Conservation (phyloP, 805 yeast species). For the Pichia nanzhaoensis region DNA sequence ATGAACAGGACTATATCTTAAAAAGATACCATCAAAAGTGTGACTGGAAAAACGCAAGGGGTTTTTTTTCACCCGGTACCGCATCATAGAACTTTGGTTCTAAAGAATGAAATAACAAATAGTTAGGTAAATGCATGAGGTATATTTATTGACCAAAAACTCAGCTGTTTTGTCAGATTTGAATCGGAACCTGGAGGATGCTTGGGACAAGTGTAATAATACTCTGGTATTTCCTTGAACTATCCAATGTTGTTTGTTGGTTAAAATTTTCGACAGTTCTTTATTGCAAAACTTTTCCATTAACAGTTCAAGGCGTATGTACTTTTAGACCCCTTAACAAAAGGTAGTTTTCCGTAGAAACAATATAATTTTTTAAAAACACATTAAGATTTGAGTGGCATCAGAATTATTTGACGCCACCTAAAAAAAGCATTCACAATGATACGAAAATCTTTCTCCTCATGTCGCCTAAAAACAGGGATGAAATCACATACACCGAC, state of each 20-base stretch:
- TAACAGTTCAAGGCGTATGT: neutral
- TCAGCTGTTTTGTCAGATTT: conserved; percentile 5
- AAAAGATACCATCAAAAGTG: conserved; percentile 5
- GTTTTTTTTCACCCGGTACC: conserved; percentile 3
- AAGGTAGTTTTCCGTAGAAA: too few relatives aligned
- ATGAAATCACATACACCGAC: neutral
- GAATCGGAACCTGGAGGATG: conserved; percentile 2
- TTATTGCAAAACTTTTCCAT: conserved; percentile 3
- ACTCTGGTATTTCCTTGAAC: conserved; percentile 1
- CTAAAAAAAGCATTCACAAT: too few relatives aligned
- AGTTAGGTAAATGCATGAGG: conserved; percentile 4
- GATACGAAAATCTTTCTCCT: conserved; percentile 5
- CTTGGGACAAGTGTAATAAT: neutral
- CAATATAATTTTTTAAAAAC: too few relatives aligned
- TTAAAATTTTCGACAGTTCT: neutral
- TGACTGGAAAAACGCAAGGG: neutral
- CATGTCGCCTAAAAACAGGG: too few relatives aligned
- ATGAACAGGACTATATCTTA: conserved; percentile 4
- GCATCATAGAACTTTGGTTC: neutral
- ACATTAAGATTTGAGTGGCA: too few relatives aligned
- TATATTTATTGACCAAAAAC: conserved; percentile 3
- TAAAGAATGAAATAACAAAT: conserved; percentile 1
- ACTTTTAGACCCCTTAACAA: neutral
- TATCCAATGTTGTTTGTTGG: conserved; percentile 9
- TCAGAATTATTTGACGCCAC: too few relatives aligned